Evolutionary conservation across 306 rosid species (phyloP).

Genomic region (Cucurbita ficifolia): DNA sequence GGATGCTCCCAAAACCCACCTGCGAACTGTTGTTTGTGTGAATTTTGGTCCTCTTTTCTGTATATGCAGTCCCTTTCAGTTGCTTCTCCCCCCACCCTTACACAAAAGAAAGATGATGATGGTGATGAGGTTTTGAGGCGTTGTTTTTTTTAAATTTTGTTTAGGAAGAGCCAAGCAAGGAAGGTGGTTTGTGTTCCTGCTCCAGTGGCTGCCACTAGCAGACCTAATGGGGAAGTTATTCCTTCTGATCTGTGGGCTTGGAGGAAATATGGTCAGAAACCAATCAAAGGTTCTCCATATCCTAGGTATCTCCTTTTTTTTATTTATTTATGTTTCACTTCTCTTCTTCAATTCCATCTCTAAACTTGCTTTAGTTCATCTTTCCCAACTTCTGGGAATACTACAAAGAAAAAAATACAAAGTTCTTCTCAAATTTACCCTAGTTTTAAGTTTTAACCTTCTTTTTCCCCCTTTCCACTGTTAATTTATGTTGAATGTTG

Average conservation of each 20-base stretch:
- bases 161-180: slow-evolving; percentile 52
- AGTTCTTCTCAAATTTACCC: not conserved
- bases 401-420: no score
- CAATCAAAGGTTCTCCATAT: slow-evolving; percentile 71
- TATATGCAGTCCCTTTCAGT: not conserved
- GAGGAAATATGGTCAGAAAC: slow-evolving; percentile 76
- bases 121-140: not conserved
- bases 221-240: slow-evolving; percentile 60
- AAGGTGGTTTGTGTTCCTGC: slow-evolving; percentile 66
- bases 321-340: not conserved
- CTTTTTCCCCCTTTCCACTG: not conserved
- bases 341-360: no score
- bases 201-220: slow-evolving; percentile 47
- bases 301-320: slow-evolving; percentile 27
- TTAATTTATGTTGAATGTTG: not conserved
- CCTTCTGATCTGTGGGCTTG: slow-evolving; percentile 79
- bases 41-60: not conserved
- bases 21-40: not conserved
- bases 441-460: not conserved
- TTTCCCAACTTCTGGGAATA: not conserved
- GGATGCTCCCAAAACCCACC: not conserved
- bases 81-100: not conserved
- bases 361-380: not conserved
- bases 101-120: not conserved
- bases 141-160: not conserved